A percentile compares a stretch with the other conserved stretches of the same genome.
Evolutionary conservation across 306 rosid genomes (phyloP).

Genomic region (Cicer cuneatum): DNA sequence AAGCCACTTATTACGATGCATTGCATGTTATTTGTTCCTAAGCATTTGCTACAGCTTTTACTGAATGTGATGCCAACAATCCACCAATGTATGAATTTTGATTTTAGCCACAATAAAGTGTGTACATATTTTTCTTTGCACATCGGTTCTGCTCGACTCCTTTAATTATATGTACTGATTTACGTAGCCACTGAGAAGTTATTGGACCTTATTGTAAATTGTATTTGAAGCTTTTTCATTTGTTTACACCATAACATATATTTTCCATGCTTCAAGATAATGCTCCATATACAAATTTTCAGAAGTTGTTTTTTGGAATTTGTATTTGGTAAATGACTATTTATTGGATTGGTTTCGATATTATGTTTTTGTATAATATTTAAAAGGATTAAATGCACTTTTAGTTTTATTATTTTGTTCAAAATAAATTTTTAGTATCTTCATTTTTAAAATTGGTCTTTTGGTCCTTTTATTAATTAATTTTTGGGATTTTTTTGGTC

Average conservation of each 20-base stretch:
- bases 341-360: too few relatives aligned
- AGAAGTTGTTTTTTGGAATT: too few relatives aligned
- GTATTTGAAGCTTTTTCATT: conserved; percentile 33
- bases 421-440: too few relatives aligned
- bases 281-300: too few relatives aligned
- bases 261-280: not conserved
- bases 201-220: conserved; percentile 32
- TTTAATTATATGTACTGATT: conserved; percentile 13
- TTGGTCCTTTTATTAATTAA: too few relatives aligned
- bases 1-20: conserved; percentile 37
- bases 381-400: too few relatives aligned
- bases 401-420: too few relatives aligned
- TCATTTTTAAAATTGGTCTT: too few relatives aligned
- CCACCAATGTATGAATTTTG: conserved; percentile 39
- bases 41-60: conserved; percentile 40
- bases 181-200: conserved; percentile 3
- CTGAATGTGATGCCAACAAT: conserved; percentile 45
- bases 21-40: conserved; percentile 29
- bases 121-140: conserved; percentile 29
- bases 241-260: not conserved
- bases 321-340: too few relatives aligned
- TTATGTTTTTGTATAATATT: too few relatives aligned
- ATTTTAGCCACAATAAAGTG: conserved; percentile 39
- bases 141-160: conserved; percentile 9
- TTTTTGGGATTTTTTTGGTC: too few relatives aligned